Evolutionary conservation across 805 yeast genomes (phyloP), one percentile per base, ranked within the genome.

Genomic region (Danielozyma ontarioensis): DNA sequence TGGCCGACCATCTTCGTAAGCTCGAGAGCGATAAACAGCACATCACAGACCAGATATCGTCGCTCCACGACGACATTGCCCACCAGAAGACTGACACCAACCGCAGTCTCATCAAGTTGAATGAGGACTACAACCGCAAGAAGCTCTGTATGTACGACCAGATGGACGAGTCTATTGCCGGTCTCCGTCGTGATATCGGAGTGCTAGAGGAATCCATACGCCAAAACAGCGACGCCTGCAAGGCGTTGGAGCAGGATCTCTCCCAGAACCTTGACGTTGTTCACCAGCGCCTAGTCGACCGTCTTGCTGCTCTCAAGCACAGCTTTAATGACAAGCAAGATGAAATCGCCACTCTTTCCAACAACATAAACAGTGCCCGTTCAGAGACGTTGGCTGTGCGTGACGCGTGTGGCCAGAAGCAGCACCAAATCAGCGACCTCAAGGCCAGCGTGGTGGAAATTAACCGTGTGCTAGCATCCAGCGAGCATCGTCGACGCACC

Each of bases 401-500:
- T 12, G 27, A 18, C 2, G 25, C 40, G 2, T 37, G 35, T 13
- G 13, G 15, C 5, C 11, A 17, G 1, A 41, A 42, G 26, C 25
- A 35, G 3, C 18, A 26, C 4, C 31, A 37, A 16, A 33, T 41
- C 3, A 30, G 43, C 18, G 11, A 25, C 1, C 36, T 32, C n/a
- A 28, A 28, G 11, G 17, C 16, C n/a, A 19, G 42, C 8, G 29
- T 40, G 2, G 23, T 15, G 3, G 18, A 16, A 5, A 28, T 37
- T 13, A 62, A 62, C 19, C 54, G 57, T 7, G 52, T 59, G 21
- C 53, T 80, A 7, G 50, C 68, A 1, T 53, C 56, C 14, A 77
- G 74, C 38, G 90, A 83, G 44, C 55, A 64, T 1, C 49, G 63
- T 24, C 65, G 96, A 39, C 63, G 96, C 7, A 48, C 59, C 11